Evolutionary conservation across 352 stramenopile species (phyloP).

Genomic region (Phytopythium kandeliae): DNA sequence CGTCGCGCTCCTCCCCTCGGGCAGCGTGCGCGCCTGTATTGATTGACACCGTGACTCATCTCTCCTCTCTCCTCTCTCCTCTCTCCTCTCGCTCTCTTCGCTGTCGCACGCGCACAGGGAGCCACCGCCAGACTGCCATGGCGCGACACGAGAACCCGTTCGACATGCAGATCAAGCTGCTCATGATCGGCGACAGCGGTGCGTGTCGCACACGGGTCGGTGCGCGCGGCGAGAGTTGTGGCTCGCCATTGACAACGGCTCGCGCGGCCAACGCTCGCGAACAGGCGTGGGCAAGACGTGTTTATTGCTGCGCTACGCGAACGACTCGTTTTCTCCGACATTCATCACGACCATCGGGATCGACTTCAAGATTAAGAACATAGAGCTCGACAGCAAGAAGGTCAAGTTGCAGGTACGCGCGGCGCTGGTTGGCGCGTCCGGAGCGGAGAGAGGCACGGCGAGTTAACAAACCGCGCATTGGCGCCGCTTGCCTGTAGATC

Average conservation of each 20-base stretch:
- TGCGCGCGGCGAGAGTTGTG: too few relatives aligned
- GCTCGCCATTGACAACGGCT: neutral
- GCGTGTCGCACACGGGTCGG: slow-evolving; percentile 11
- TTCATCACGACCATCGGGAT: slow-evolving; percentile 91
- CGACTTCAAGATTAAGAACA: slow-evolving; percentile 92
- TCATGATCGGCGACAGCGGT: slow-evolving; percentile 97
- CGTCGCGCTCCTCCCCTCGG: too few relatives aligned
- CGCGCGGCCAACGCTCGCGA: too few relatives aligned
- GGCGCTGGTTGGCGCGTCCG: too few relatives aligned
- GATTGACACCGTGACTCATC: too few relatives aligned
- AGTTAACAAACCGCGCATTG: too few relatives aligned
- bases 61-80: too few relatives aligned
- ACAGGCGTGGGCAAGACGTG: slow-evolving; percentile 88
- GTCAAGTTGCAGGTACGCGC: slow-evolving; percentile 91
- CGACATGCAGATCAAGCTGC: slow-evolving; percentile 97
- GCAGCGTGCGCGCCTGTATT: too few relatives aligned
- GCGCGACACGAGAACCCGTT: slow-evolving; percentile 90
- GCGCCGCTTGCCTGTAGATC: slow-evolving; percentile 46
- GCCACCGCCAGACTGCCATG: slow-evolving; percentile 32
- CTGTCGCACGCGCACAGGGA: neutral
- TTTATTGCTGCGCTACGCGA: slow-evolving; percentile 83
- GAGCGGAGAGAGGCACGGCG: neutral
- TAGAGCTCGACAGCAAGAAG: slow-evolving; percentile 94
- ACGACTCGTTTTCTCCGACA: slow-evolving; percentile 88
- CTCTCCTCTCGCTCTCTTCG: neutral